A percentile compares a stretch with the other conserved stretches of the same genome.
phyloP scores from a whole-genome alignment of 345 rosid species.

The Bretschneidera sinensis region DNA sequence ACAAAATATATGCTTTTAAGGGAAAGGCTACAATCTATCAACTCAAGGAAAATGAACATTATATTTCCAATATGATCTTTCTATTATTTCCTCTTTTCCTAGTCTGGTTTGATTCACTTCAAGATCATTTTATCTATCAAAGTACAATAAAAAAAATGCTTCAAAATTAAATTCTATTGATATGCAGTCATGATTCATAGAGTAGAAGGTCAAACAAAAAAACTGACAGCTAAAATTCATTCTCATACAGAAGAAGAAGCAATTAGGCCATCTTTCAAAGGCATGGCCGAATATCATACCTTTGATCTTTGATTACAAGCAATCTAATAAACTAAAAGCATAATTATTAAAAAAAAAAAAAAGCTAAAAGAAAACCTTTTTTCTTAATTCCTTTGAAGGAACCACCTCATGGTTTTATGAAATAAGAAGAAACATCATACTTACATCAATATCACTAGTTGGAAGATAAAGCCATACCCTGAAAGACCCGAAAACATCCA shows the following conservation, averaged over 20 bases:
- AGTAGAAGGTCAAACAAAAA: background rate
- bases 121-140: too few species aligned
- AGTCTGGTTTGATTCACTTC: too few species aligned
- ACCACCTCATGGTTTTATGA: background rate
- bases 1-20: background rate
- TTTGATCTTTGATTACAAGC: background rate
- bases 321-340: too few species aligned
- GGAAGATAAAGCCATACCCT: slow-evolving; percentile 88
- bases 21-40: background rate
- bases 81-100: background rate
- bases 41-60: background rate
- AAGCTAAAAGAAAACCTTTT: too few species aligned
- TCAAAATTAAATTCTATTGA: too few species aligned
- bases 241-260: background rate
- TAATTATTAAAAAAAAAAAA: too few species aligned
- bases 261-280: background rate
- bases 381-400: too few species aligned
- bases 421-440: slow-evolving; percentile 21
- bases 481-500: slow-evolving; percentile 83
- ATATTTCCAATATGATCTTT: background rate
- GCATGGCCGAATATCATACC: background rate
- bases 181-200: background rate
- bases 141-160: too few species aligned
- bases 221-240: too few species aligned
- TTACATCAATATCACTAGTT: slow-evolving; percentile 93